Percentiles rank a stretch among this genome's conserved stretches.
These are phyloP conservation scores for Lichtheimia corymbifera DNA, from an alignment of 371 early-diverging fungal species.

Conservation along the genomic window DNA sequence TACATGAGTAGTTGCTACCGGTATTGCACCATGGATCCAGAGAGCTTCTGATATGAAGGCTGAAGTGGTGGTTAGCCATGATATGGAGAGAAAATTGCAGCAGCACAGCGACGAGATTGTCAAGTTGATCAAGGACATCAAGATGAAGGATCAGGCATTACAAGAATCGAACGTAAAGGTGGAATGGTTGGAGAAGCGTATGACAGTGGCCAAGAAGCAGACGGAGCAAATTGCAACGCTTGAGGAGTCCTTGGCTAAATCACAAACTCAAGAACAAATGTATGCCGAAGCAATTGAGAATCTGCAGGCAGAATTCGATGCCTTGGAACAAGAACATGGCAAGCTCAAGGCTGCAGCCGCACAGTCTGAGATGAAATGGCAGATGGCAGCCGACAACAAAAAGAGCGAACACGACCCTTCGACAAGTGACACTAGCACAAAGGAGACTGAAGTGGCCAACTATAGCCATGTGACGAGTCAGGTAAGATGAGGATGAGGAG, in stretches of 20 bases:
- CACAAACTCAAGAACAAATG: slow-evolving; percentile 63
- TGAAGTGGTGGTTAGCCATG: slow-evolving; percentile 75
- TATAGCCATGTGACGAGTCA: neutral
- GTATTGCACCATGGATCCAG: slow-evolving; percentile 77
- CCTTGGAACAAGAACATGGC: slow-evolving; percentile 64
- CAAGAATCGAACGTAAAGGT: slow-evolving; percentile 79
- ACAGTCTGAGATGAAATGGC: slow-evolving; percentile 41
- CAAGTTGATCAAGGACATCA: slow-evolving; percentile 72
- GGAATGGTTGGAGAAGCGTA: slow-evolving; percentile 76
- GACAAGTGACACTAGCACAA: neutral
- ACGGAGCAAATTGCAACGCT: slow-evolving; percentile 62
- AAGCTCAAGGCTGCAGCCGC: slow-evolving; percentile 57
- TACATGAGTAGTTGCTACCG: slow-evolving; percentile 40
- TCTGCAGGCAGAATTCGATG: slow-evolving; percentile 72
- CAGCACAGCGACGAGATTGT: slow-evolving; percentile 76
- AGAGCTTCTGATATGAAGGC: slow-evolving; percentile 80
- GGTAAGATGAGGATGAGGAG: neutral
- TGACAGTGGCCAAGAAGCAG: slow-evolving; percentile 67
- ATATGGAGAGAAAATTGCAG: slow-evolving; percentile 75
- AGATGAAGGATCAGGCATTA: slow-evolving; percentile 74
- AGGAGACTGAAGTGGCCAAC: neutral
- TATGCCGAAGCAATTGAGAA: slow-evolving; percentile 77
- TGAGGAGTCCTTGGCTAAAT: slow-evolving; percentile 60
- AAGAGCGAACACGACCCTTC: neutral
- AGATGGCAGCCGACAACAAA: slow-evolving; percentile 15